phyloP scores from a whole-genome alignment of 164 flowering plant genomes.

The Kalanchoe fedtschenkoi region DNA sequence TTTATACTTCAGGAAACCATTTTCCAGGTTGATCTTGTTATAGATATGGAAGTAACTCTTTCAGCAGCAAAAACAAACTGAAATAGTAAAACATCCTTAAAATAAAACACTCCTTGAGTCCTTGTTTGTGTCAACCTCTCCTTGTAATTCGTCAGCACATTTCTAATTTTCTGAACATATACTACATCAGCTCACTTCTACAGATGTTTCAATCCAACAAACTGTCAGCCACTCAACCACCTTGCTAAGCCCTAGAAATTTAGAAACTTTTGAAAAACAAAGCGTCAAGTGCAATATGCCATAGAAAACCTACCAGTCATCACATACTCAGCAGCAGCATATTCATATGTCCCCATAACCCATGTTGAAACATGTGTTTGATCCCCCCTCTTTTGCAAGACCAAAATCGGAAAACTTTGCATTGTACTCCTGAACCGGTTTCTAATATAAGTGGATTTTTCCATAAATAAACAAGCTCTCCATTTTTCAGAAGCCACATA shows the following conservation, averaged over 20 bases:
- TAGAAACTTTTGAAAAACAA: not conserved
- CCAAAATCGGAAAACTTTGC: slow-evolving; percentile 97
- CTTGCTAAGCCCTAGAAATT: not conserved
- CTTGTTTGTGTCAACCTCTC: not conserved
- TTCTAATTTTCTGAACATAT: not conserved
- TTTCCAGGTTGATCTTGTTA: not conserved
- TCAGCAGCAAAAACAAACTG: not conserved
- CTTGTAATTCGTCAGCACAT: not conserved
- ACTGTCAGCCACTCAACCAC: not conserved
- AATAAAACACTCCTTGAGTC: not conserved
- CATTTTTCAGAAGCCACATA: not conserved
- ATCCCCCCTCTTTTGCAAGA: slow-evolving; percentile 93
- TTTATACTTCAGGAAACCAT: not conserved
- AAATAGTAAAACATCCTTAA: not conserved
- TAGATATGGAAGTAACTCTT: not conserved
- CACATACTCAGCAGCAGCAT: slow-evolving; percentile 94
- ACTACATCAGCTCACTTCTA: not conserved
- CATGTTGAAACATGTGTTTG: slow-evolving; percentile 95
- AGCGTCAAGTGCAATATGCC: not conserved
- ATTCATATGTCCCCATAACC: slow-evolving; percentile 94
- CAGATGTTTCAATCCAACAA: not conserved
- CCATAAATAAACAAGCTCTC: not conserved
- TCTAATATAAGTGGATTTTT: not conserved
- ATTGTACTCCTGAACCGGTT: slow-evolving; percentile 50
- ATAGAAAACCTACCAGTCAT: slow-evolving; percentile 67